phyloP scores from a whole-genome alignment of 2,329 filamentous ascomycete species.

The Aspergillus floridensis region DNA sequence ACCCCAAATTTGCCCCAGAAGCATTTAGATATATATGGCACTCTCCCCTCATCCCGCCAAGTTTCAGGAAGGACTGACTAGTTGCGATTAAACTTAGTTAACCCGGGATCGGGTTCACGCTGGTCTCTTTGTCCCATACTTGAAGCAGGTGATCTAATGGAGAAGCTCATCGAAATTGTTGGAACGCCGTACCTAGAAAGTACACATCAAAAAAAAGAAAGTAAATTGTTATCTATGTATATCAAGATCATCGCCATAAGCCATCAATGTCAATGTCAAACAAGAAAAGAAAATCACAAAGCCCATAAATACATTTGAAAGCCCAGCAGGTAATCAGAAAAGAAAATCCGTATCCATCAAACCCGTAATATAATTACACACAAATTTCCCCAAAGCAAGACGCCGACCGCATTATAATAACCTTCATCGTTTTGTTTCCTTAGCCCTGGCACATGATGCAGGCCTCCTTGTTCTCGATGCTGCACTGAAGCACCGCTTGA shows the following conservation, averaged over 20 bases:
- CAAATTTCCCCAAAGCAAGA: constrained; percentile 9
- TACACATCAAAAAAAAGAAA: neutral
- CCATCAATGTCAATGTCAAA: neutral
- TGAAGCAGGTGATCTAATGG: too few species aligned
- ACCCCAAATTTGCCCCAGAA: too few species aligned
- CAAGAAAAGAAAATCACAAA: constrained; percentile 9
- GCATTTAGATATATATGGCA: too few species aligned
- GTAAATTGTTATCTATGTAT: neutral
- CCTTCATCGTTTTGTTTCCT: neutral
- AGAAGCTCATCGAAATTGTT: too few species aligned
- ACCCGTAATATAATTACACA: constrained; percentile 34
- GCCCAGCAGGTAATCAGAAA: constrained; percentile 12
- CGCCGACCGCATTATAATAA: neutral
- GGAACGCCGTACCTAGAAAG: too few species aligned
- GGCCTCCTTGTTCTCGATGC: constrained; percentile 93
- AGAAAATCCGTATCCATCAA: constrained; percentile 27
- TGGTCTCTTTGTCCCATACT: too few species aligned
- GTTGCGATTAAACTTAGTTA: too few species aligned
- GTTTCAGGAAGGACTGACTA: too few species aligned
- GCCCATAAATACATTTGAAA: constrained; percentile 5
- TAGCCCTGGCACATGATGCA: constrained; percentile 98
- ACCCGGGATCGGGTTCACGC: too few species aligned
- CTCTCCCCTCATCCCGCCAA: too few species aligned
- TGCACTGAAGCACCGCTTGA: constrained; percentile 86
- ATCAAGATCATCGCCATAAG: neutral